phyloP scores from a whole-genome alignment of 208 protist species.

The Jaenimonas drosophilae region DNA sequence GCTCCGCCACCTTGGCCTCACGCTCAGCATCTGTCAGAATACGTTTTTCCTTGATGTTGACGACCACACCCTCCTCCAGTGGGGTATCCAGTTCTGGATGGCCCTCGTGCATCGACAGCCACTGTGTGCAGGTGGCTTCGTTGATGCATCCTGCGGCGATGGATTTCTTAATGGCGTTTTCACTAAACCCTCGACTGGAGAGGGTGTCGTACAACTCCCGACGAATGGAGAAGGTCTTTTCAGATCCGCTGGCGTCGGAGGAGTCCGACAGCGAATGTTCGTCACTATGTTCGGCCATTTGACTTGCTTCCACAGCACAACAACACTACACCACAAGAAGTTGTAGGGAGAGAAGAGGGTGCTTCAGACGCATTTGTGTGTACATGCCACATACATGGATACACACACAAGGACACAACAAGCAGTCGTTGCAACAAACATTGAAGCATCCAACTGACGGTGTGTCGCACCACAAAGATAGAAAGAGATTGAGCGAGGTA shows the following conservation, averaged over 20 bases:
- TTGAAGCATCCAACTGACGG: too few species aligned
- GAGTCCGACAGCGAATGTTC: background rate
- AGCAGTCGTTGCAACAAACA: too few species aligned
- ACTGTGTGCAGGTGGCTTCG: conserved; percentile 64
- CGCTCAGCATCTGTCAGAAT: conserved; percentile 65
- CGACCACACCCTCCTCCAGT: conserved; percentile 52
- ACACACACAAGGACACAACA: too few species aligned
- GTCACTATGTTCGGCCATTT: too few species aligned
- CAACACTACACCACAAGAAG: too few species aligned
- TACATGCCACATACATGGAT: too few species aligned
- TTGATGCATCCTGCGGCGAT: conserved; percentile 77
- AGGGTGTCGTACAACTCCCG: conserved; percentile 47
- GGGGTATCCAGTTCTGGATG: conserved; percentile 78
- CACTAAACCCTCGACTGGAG: conserved; percentile 48
- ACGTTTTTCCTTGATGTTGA: conserved; percentile 46
- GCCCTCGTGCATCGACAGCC: conserved; percentile 78
- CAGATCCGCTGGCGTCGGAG: background rate
- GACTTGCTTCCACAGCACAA: too few species aligned
- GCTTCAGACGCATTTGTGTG: too few species aligned
- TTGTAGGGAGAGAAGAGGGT: too few species aligned
- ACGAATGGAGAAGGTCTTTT: conserved; percentile 31
- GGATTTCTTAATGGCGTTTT: conserved; percentile 85
- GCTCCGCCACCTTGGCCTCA: conserved; percentile 54
- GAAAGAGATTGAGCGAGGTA: too few species aligned
- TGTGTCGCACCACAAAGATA: too few species aligned